phyloP scores from a whole-genome alignment of 108 stramenopile genomes.

The Skeletonema tropicum region DNA sequence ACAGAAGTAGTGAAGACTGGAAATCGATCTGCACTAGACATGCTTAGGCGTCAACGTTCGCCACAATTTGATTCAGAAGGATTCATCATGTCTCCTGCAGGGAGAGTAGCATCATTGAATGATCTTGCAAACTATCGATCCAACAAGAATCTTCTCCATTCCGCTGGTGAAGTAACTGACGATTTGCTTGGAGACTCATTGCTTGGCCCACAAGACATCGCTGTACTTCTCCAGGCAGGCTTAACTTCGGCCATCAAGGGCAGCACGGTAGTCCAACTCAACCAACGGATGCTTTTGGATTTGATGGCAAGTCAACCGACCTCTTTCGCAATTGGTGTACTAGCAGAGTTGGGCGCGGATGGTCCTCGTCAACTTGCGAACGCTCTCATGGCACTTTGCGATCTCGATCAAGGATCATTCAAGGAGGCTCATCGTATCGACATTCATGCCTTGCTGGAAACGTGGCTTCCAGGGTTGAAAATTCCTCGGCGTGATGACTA shows the following conservation, averaged over 20 bases:
- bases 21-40: slow-evolving; percentile 31
- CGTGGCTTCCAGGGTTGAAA: slow-evolving; percentile 84
- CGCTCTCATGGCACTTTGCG: slow-evolving; percentile 69
- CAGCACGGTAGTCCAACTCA: slow-evolving; percentile 90
- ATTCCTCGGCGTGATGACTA: slow-evolving; percentile 87
- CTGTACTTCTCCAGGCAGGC: slow-evolving; percentile 89
- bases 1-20: slow-evolving; percentile 12
- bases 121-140: slow-evolving; percentile 32
- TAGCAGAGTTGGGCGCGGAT: slow-evolving; percentile 86
- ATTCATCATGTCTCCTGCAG: slow-evolving; percentile 71
- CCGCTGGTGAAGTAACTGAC: slow-evolving; percentile 18
- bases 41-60: slow-evolving; percentile 39
- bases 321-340: slow-evolving; percentile 82
- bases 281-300: slow-evolving; percentile 91
- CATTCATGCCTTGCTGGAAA: slow-evolving; percentile 81
- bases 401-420: slow-evolving; percentile 89
- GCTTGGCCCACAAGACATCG: slow-evolving; percentile 88
- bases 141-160: background rate
- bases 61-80: slow-evolving; percentile 49
- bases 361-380: slow-evolving; percentile 80
- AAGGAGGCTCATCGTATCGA: slow-evolving; percentile 71
- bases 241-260: slow-evolving; percentile 87
- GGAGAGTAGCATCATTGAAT: slow-evolving; percentile 62
- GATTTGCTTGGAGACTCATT: slow-evolving; percentile 87
- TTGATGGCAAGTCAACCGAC: slow-evolving; percentile 87